phyloP scores from a whole-genome alignment of 495 filamentous ascomycete genomes.

The Tuber brumale region DNA sequence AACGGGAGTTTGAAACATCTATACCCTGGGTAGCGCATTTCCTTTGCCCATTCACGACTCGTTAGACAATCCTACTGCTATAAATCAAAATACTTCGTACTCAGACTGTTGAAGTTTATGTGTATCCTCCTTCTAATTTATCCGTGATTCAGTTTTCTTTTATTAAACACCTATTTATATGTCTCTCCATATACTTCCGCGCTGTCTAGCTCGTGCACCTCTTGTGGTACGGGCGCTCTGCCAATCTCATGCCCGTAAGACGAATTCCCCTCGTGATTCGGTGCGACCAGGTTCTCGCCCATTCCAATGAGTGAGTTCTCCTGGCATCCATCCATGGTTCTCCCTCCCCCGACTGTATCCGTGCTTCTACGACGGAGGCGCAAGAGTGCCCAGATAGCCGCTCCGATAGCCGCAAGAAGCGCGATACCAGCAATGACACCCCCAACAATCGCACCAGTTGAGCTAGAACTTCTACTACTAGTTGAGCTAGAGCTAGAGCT shows the following conservation, averaged over 20 bases:
- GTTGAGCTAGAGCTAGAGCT: not conserved
- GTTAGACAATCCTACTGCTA: too few species aligned
- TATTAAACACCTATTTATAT: not conserved
- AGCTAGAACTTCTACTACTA: slow-evolving; percentile 9
- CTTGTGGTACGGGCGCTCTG: not conserved
- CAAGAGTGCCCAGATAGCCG: slow-evolving; percentile 12
- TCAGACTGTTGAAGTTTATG: not conserved
- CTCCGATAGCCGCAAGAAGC: slow-evolving; percentile 14
- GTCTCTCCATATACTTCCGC: not conserved
- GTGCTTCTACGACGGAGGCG: slow-evolving; percentile 9
- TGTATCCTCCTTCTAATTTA: not conserved
- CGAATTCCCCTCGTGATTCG: not conserved
- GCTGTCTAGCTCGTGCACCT: not conserved
- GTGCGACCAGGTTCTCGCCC: not conserved
- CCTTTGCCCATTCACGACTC: too few species aligned
- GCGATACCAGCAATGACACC: slow-evolving; percentile 38
- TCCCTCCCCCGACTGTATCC: not conserved
- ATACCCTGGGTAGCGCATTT: too few species aligned
- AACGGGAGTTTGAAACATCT: too few species aligned
- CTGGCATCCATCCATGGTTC: not conserved
- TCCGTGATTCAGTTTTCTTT: not conserved
- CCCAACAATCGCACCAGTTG: slow-evolving; percentile 34
- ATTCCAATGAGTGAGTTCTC: not conserved
- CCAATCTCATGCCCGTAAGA: not conserved
- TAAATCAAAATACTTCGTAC: not conserved